Evolutionary conservation across 768 basidiomycete species (phyloP).

Genomic region (Crassisporium funariophilum): DNA sequence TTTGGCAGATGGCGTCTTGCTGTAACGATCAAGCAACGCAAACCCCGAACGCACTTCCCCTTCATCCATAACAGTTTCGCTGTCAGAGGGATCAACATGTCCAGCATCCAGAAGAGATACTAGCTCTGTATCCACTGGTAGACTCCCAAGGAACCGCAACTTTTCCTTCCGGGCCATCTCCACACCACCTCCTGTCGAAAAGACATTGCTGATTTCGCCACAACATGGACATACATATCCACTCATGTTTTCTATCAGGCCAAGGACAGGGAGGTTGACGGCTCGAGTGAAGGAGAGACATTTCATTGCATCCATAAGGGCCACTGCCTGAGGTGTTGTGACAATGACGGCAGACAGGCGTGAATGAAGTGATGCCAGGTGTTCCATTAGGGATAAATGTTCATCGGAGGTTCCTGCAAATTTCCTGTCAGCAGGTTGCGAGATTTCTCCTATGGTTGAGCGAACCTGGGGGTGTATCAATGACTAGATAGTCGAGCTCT

Average conservation of each 20-base stretch:
- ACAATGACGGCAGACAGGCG: conserved; percentile 86
- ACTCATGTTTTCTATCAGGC: conserved; percentile 97
- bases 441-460: conserved; percentile 8
- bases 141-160: conserved; percentile 77
- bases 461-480: conserved; percentile 95
- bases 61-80: no score
- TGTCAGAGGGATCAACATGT: no score
- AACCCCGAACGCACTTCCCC: conserved; percentile 38
- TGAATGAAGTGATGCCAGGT: conserved; percentile 81
- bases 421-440: conserved; percentile 18
- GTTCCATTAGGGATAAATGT: conserved; percentile 93
- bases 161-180: conserved; percentile 80
- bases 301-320: conserved; percentile 93
- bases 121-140: conserved; percentile 93
- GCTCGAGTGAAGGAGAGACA: conserved; percentile 94
- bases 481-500: conserved; percentile 86
- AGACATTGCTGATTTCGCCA: conserved; percentile 92
- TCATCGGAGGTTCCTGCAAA: conserved; percentile 94
- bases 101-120: conserved; percentile 82
- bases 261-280: conserved; percentile 83
- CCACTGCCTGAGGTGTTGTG: conserved; percentile 97
- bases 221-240: conserved; percentile 98
- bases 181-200: conserved; percentile 91
- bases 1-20: conserved; percentile 65
- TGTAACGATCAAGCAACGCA: conserved; percentile 61